A percentile compares a stretch with the other conserved stretches of the same genome.
phyloP scores from a whole-genome alignment of 164 flowering plant genomes.

The Euptelea pleiosperma region DNA sequence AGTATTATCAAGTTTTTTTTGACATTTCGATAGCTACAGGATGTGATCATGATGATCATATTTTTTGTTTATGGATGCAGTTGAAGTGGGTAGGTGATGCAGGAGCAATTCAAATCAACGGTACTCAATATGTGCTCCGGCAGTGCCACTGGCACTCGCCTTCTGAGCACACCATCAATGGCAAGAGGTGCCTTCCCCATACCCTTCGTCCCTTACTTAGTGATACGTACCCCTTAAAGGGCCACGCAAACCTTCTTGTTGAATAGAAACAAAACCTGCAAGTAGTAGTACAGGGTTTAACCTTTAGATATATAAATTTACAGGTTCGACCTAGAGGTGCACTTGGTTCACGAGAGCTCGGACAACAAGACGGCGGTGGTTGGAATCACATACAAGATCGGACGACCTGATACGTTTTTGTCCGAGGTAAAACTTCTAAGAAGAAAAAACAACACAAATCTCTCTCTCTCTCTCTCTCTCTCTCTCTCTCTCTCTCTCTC shows the following conservation, averaged over 20 bases:
- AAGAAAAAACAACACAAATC: too few species aligned
- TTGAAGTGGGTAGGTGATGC: slow-evolving; percentile 35
- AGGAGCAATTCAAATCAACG: slow-evolving; percentile 35
- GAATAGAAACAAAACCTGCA: too few species aligned
- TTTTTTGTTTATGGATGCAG: slow-evolving; percentile 24
- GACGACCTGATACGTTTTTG: slow-evolving; percentile 49
- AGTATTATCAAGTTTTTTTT: too few species aligned
- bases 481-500: neutral
- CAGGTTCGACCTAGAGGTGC: slow-evolving; percentile 50
- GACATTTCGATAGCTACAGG: too few species aligned
- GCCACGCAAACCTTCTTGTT: too few species aligned
- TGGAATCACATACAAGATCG: slow-evolving; percentile 50
- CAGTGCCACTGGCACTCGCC: slow-evolving; percentile 64
- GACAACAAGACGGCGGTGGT: slow-evolving; percentile 41
- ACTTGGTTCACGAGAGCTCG: slow-evolving; percentile 51
- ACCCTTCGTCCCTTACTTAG: too few species aligned
- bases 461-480: neutral
- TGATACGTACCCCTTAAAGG: too few species aligned
- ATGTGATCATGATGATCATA: too few species aligned
- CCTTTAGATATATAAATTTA: too few species aligned
- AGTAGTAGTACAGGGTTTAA: too few species aligned
- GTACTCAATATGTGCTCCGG: slow-evolving; percentile 29
- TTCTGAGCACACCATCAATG: slow-evolving; percentile 54
- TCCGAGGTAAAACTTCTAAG: slow-evolving; percentile 44
- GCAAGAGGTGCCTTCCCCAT: slow-evolving; percentile 36